Conservation (phyloP, 352 stramenopile species). For the Globisporangium ultimum region DNA sequence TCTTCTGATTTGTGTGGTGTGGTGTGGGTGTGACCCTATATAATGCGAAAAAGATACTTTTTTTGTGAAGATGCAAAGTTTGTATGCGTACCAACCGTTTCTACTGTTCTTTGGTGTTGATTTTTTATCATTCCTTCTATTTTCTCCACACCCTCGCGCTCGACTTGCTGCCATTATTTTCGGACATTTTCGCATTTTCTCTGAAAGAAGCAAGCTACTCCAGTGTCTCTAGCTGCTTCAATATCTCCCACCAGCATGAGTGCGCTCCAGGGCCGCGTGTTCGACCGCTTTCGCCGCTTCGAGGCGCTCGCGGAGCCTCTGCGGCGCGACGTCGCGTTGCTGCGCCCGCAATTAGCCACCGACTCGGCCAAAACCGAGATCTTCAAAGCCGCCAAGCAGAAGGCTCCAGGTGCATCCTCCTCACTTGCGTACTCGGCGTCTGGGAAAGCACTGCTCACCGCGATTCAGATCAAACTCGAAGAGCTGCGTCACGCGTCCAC, state of each 20-base stretch:
- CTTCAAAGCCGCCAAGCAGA: not conserved
- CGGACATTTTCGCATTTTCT: no score
- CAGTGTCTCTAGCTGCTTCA: no score
- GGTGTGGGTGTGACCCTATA: no score
- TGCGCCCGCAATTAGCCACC: not conserved
- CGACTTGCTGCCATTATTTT: no score
- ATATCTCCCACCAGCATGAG: not conserved
- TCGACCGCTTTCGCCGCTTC: not conserved
- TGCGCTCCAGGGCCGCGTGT: slow-evolving; percentile 6
- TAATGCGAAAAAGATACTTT: no score
- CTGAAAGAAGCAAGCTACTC: no score
- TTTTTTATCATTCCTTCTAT: no score
- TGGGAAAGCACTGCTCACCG: slow-evolving; percentile 16
- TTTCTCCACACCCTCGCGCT: no score
- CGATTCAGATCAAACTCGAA: slow-evolving; percentile 9
- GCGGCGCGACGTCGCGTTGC: not conserved
- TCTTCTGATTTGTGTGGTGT: no score
- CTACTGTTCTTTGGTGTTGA: no score
- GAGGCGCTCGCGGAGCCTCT: not conserved
- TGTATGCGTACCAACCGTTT: no score
- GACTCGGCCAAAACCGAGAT: not conserved
- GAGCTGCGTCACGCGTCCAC: not conserved
- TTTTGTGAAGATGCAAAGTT: no score
- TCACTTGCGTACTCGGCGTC: slow-evolving; percentile 9
- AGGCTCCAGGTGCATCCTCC: not conserved